Base-by-base conservation (phyloP, 2,329 filamentous ascomycete species). In the Phoma sp. region DNA sequence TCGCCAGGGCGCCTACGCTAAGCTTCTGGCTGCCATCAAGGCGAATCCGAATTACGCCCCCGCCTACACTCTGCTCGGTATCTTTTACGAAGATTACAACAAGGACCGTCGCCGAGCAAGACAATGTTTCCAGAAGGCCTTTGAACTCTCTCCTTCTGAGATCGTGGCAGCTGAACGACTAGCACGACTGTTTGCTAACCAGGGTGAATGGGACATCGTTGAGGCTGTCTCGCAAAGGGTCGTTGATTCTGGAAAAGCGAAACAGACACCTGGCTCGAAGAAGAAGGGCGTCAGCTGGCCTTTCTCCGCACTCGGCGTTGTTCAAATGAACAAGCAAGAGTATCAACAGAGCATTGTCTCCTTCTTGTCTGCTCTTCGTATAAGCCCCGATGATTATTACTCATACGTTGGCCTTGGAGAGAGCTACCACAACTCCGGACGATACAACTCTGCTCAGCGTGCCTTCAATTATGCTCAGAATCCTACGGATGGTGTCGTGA, bases 391-490 rank as follows among this genome's bases (percentile, higher is more conserved):
- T 37, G 91, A 98, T 73, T 98, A 98, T 68, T 89, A 99, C 75
- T 96, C 91, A 0, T 99, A 93, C 86, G 90, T 99, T 23, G 95
- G 95, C 1, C 82, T 99, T 1, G 95, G 93, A n/a, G 95, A 99
- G 77, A 96, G 92, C 69, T 99, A 99, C 69, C 89, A 97, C 71
- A 95, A 90, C 64, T 96, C 93, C 13, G 93, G 95, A 8, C 84
- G 93, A 58, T 96, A 96, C 68, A 89, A 97, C 55, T 93, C 95
- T n/a, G 93, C 95, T 0, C 91, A 89, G 3, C 93, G 95, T 69
- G 92, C 95, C 0, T 95, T 98, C 62, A 80, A 90, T 30, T 89
- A 96, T 68, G 95, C 93, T 0, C 88, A 93, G 69, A 84, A 83
- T 48, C 81, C 96, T 4, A 90, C 93, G 58, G 80, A 84, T 25